These are phyloP conservation scores for Rhodamnia argentea DNA, from an alignment of 345 rosid genomes.

Conservation along the genomic window DNA sequence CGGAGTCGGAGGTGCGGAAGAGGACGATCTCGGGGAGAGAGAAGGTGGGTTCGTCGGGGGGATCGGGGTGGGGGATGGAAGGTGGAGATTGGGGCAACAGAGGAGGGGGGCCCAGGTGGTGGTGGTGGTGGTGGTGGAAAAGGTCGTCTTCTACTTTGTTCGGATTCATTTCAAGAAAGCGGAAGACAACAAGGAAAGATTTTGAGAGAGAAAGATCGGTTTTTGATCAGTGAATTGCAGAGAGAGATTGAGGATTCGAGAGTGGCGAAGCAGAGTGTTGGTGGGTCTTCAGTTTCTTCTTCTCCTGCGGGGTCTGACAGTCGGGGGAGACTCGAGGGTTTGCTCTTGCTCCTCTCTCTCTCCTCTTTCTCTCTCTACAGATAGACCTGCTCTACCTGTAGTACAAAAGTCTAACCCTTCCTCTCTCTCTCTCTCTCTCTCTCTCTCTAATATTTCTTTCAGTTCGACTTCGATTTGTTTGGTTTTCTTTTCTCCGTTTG, in stretches of 20 bases:
- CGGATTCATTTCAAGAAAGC: conserved; percentile 5
- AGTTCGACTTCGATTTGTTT: background rate
- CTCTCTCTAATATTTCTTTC: background rate
- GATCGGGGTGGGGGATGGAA: conserved; percentile 31
- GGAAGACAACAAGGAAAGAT: background rate
- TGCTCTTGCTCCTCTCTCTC: background rate
- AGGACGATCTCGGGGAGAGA: conserved; percentile 63
- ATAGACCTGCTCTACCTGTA: background rate
- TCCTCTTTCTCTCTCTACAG: background rate
- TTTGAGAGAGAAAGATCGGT: background rate
- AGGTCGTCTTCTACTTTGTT: conserved; percentile 12
- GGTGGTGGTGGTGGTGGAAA: conserved; percentile 6
- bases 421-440: background rate
- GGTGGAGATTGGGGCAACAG: conserved; percentile 28
- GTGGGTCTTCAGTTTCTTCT: background rate
- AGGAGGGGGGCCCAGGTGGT: conserved; percentile 21
- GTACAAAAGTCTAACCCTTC: background rate
- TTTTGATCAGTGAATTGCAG: background rate
- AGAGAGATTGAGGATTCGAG: background rate
- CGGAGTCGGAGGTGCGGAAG: conserved; percentile 46
- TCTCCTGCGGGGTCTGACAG: background rate
- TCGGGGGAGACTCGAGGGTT: background rate
- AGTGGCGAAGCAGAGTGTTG: background rate
- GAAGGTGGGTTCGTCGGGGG: conserved; percentile 19
- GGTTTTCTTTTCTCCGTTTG: background rate